phyloP scores from a whole-genome alignment of 768 basidiomycete genomes.

The Coprinellus aureogranulatus region DNA sequence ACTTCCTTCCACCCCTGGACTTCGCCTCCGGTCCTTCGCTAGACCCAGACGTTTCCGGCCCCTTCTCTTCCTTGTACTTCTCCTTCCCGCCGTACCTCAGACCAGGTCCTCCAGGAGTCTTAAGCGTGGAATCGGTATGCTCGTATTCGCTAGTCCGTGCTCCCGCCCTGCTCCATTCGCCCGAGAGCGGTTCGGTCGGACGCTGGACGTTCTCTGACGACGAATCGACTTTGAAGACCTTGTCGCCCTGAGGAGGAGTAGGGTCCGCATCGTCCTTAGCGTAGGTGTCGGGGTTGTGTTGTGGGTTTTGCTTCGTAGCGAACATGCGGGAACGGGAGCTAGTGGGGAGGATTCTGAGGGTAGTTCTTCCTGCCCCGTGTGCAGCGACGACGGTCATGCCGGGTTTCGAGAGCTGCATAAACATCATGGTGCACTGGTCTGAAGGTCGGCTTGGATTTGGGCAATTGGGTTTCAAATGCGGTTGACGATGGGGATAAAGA shows the following conservation, averaged over 20 bases:
- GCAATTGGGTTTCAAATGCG: not conserved
- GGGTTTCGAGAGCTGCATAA: not conserved
- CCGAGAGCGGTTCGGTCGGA: conserved; percentile 50
- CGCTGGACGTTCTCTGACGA: conserved; percentile 42
- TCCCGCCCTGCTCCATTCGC: conserved; percentile 43
- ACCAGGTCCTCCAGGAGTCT: conserved; percentile 33
- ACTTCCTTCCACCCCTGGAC: too few relatives aligned
- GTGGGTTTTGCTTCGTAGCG: not conserved
- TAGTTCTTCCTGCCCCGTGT: not conserved
- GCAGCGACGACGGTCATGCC: not conserved
- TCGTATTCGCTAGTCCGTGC: conserved; percentile 5
- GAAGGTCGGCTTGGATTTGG: not conserved
- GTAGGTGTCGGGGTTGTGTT: too few relatives aligned
- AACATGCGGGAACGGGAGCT: not conserved
- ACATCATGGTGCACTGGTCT: not conserved
- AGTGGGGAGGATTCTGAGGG: not conserved
- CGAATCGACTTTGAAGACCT: conserved; percentile 46
- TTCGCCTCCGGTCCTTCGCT: too few relatives aligned
- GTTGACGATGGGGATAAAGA: not conserved
- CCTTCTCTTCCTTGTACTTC: conserved; percentile 12
- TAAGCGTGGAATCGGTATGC: conserved; percentile 20
- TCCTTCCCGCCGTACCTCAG: conserved; percentile 33
- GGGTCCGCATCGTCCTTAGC: conserved; percentile 36
- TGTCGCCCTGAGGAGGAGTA: conserved; percentile 38
- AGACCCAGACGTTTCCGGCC: not conserved